Percentiles rank a stretch among this genome's conserved stretches.
These are phyloP conservation scores for Hygrocybe coccinea DNA, from an alignment of 768 basidiomycete genomes.

Conservation along the genomic window DNA sequence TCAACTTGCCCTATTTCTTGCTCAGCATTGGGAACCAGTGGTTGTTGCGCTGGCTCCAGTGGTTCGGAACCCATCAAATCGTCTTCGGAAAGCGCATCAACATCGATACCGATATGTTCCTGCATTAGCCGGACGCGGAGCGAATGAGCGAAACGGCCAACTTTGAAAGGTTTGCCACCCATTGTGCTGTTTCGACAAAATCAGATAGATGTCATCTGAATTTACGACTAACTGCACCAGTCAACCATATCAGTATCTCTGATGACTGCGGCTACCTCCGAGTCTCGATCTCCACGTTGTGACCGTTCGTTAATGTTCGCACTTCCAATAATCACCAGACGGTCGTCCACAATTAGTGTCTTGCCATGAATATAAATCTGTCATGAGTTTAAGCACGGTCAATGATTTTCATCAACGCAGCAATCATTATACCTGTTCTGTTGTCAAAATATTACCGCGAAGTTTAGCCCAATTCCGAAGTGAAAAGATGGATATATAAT, in stretches of 20 bases:
- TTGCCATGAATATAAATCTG: constrained; percentile 90
- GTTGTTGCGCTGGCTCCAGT: constrained; percentile 44
- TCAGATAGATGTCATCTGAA: background rate
- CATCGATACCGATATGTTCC: constrained; percentile 93
- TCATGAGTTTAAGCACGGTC: constrained; percentile 7
- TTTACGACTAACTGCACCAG: constrained; percentile 44
- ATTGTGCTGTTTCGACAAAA: constrained; percentile 55
- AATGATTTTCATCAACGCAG: background rate
- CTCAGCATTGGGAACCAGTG: constrained; percentile 73
- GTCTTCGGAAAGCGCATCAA: constrained; percentile 80
- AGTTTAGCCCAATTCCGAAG: constrained; percentile 93
- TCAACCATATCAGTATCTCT: constrained; percentile 97
- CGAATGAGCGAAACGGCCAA: constrained; percentile 94
- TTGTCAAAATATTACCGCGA: constrained; percentile 74
- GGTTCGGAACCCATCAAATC: constrained; percentile 57
- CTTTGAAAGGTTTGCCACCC: constrained; percentile 92
- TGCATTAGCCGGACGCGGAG: constrained; percentile 92
- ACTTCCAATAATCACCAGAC: constrained; percentile 89
- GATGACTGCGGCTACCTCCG: constrained; percentile 88
- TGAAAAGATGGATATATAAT: constrained; percentile 88
- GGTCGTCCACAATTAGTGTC: constrained; percentile 89
- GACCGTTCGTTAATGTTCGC: constrained; percentile 98
- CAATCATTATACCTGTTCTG: constrained; percentile 64
- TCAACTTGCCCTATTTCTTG: constrained; percentile 46
- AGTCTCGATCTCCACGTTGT: constrained; percentile 93